Evolutionary conservation across 73 alveolate species (phyloP).

Genomic region (Paramecium octaurelia): DNA sequence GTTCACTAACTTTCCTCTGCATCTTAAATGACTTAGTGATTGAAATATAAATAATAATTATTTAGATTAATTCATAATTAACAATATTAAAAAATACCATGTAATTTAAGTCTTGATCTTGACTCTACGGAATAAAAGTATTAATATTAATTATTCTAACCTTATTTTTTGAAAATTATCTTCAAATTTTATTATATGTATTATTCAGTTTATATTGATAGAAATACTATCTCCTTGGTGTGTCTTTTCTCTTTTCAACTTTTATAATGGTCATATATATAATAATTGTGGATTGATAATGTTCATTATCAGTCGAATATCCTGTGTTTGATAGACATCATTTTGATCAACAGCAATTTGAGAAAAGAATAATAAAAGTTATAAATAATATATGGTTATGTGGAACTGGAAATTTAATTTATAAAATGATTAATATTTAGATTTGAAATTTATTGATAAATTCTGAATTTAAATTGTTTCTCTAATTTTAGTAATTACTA

Average conservation of each 20-base stretch:
- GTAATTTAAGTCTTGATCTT: not conserved
- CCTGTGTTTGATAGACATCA: not conserved
- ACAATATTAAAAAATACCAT: not conserved
- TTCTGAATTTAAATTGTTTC: not conserved
- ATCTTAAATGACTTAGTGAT: not conserved
- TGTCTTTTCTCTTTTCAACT: no score
- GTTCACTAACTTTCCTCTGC: not conserved
- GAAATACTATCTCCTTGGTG: no score
- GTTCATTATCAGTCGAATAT: no score
- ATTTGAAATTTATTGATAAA: not conserved
- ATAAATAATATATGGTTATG: not conserved
- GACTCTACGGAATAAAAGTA: not conserved
- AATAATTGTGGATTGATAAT: no score
- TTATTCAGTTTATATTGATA: no score
- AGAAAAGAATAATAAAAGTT: not conserved
- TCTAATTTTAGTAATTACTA: slow-evolving; percentile 9
- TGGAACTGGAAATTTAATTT: not conserved
- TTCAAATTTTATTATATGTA: no score
- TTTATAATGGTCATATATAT: no score
- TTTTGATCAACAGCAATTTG: not conserved
- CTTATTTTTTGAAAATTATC: not conserved
- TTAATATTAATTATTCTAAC: not conserved
- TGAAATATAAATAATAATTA: not conserved
- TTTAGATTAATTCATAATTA: not conserved
- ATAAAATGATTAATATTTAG: not conserved